Evolutionary conservation across 768 basidiomycete species (phyloP), one percentile per base, ranked within the genome.

Genomic region (Polyporus arcularius): DNA sequence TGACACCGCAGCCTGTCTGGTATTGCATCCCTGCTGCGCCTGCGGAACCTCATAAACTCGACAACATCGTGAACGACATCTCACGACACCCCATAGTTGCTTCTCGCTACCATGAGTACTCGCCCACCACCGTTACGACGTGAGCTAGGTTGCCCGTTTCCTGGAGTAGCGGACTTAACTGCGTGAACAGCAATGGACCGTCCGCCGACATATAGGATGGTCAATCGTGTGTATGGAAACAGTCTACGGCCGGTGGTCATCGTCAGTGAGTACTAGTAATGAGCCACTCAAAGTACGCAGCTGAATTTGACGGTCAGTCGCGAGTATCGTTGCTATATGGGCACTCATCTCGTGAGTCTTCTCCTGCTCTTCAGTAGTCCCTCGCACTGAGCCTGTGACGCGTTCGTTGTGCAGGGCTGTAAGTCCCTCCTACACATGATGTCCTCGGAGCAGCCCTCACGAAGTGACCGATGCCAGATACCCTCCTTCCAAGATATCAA

Each of bases 191-290:
- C 6, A 30, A 14, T 8, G 8, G 73, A 61, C 50, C 53, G 49
- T 18, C 78, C 84, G 21, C 85, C 86, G 4, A 75, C 83, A 2
- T 89, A 86, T 74, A 79, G 80, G n/a, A 84, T 84, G 69, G 80
- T 84, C 16, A 78, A 78, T 41, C 79, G 82, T 63, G 69, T 85
- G 30, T 89, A 87, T 64, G 75, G 72, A 60, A 74, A 78, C 55
- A 89, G 78, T 68, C 68, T 91, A 60, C 78, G 90, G 28, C 87
- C 90, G 11, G 68, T 86, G n/a, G 81, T 92, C 18, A 60, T 79
- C 21, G 65, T 70, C 57, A 80, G 67, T 76, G 62, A 41, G 68
- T 65, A 40, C 41, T 38, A 41, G 47, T 31, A 2, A 26, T 26
- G 35, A 35, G 35, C 35, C 35, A 35, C 35, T 35, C 35, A 11